phyloP scores from a whole-genome alignment of 176 grass and related monocot species.

The Carex kokanica region DNA sequence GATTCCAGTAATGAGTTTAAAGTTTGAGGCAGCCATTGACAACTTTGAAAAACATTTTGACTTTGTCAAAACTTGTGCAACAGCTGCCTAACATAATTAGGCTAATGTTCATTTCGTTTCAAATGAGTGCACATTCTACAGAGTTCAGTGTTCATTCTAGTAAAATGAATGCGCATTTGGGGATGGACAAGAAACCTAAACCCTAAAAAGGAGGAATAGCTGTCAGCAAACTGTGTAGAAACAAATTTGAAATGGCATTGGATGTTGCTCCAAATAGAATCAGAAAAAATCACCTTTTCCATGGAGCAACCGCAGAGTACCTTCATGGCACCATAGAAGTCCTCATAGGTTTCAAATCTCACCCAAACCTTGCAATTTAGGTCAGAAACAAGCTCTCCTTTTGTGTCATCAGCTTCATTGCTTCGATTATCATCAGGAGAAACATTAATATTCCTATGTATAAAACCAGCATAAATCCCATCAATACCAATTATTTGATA shows the following conservation, averaged over 20 bases:
- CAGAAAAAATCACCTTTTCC: slow-evolving; percentile 54
- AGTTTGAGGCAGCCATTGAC: no score
- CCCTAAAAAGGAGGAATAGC: not conserved
- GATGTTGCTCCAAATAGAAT: not conserved
- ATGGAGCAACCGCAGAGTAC: slow-evolving; percentile 70
- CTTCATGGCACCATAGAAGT: slow-evolving; percentile 85
- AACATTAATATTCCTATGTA: slow-evolving; percentile 66
- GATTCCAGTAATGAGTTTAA: no score
- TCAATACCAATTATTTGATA: no score
- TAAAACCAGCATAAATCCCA: not conserved
- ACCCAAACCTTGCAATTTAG: slow-evolving; percentile 93
- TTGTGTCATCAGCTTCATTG: slow-evolving; percentile 34
- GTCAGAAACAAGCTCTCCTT: slow-evolving; percentile 60
- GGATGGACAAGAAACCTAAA: no score
- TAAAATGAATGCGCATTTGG: not conserved
- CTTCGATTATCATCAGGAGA: slow-evolving; percentile 50
- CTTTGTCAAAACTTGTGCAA: not conserved
- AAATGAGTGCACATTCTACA: not conserved
- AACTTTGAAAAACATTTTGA: no score
- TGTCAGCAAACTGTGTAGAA: not conserved
- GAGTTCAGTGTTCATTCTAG: not conserved
- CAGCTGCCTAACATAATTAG: not conserved
- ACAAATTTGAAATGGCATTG: not conserved
- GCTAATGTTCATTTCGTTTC: not conserved
- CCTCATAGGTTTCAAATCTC: slow-evolving; percentile 74